These are phyloP conservation scores for Phaffomyces thermotolerans DNA, from an alignment of 805 yeast genomes.

Conservation along the genomic window DNA sequence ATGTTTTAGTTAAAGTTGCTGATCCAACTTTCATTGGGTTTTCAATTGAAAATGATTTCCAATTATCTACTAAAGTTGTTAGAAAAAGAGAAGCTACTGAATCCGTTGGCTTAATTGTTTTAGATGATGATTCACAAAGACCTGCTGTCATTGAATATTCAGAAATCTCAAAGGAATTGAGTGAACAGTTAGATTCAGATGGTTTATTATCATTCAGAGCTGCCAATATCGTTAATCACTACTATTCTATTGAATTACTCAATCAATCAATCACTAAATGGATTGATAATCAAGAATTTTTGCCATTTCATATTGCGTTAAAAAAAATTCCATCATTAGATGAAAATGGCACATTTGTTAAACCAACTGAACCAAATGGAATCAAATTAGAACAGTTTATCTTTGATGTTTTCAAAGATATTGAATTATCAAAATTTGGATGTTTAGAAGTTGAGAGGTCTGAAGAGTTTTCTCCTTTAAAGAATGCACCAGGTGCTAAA, in stretches of 20 bases:
- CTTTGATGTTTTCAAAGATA: conserved; percentile 87
- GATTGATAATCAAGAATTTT: conserved; percentile 53
- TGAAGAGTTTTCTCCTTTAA: conserved; percentile 89
- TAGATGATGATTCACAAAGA: conserved; percentile 40
- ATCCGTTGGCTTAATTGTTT: conserved; percentile 86
- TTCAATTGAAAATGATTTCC: conserved; percentile 57
- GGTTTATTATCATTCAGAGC: conserved; percentile 75
- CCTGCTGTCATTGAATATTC: conserved; percentile 96
- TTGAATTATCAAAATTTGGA: conserved; percentile 68
- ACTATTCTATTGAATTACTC: conserved; percentile 78
- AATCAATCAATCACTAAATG: conserved; percentile 53
- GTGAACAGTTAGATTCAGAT: conserved; percentile 51
- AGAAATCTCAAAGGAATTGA: conserved; percentile 73
- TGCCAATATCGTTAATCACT: conserved; percentile 96
- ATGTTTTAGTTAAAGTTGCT: conserved; percentile 83
- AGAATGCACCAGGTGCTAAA: conserved; percentile 78
- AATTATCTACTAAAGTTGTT: conserved; percentile 89
- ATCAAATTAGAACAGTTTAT: conserved; percentile 94
- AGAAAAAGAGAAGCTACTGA: conserved; percentile 85
- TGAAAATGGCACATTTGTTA: conserved; percentile 36
- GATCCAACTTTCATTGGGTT: conserved; percentile 86
- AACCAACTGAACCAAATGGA: conserved; percentile 81
- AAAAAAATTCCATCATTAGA: conserved; percentile 72
- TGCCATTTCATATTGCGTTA: conserved; percentile 93
- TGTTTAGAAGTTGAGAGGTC: conserved; percentile 83